Evolutionary conservation across 495 filamentous ascomycete genomes (phyloP), one percentile per base, ranked within the genome.

Genomic region (Tuber brumale): DNA sequence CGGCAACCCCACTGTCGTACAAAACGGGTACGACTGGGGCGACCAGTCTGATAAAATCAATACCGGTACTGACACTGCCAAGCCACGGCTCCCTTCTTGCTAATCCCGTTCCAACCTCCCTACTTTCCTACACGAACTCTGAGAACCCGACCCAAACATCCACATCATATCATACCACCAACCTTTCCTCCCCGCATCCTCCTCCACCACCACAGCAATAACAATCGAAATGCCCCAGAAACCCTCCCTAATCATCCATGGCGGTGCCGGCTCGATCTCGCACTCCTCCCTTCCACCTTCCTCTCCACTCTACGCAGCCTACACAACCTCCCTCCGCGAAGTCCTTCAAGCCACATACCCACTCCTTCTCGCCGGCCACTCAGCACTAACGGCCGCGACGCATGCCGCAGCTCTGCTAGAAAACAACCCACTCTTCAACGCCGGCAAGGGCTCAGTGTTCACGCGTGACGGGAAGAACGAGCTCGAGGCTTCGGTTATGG

Each of bases 401-500:
- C 87, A 91, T 81, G 94, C 93, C 76, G 93, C 97, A 46, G 86
- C 86, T 9, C 86, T 90, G 35, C 89, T 97, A 69, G 94, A 97
- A 86, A 86, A 96, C 80, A 89, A 93, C 81, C 88, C 90, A 8
- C 90, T 96, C 18, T 97, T 94, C 88, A 97, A 97, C 85, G 89
- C 89, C 75, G 94, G 91, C 61, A 90, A 90, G 72, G 94, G 94
- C 77, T 92, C 93, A 71, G 94, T 97, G 23, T 97, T 96, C 83
- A 96, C 93, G 3, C 87, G 89, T 57, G 90, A 90, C 71, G 94
- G 94, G 14, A 89, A 89, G 74, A 94, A 93, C 84, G 94, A 97
- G 84, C 89, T 97, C 79, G 94, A 97, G 84, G 91, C 94, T 43
- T 92, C 89, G n/a, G 88, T 97, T 41, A 97, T 97, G 94, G 92